Conservation (phyloP, 192 early-diverging fungal species). For the Anaeromyces robustus region DNA sequence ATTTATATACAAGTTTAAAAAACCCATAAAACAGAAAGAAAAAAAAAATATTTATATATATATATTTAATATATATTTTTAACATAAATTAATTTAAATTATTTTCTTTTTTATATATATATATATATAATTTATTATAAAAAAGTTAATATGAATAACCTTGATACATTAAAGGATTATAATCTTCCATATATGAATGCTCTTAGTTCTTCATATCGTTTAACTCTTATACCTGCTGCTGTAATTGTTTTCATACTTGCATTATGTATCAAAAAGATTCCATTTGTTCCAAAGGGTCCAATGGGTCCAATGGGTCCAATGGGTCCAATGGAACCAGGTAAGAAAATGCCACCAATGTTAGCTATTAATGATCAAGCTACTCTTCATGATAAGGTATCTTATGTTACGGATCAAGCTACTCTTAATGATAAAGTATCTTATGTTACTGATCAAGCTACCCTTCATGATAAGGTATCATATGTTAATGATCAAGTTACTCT, state of each 20-base stretch:
- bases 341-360: too few species aligned
- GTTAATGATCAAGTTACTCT: too few species aligned
- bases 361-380: background rate
- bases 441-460: background rate
- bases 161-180: background rate
- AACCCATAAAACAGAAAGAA: too few species aligned
- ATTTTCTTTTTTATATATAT: too few species aligned
- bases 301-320: background rate
- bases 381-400: background rate
- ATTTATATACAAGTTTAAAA: too few species aligned
- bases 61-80: too few species aligned
- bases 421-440: background rate
- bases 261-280: too few species aligned
- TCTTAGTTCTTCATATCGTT: background rate
- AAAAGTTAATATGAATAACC: background rate
- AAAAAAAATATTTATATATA: too few species aligned
- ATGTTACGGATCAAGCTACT: background rate
- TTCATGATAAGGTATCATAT: background rate
- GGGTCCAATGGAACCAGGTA: too few species aligned
- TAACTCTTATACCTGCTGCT: background rate
- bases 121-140: too few species aligned
- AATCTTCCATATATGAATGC: background rate
- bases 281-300: background rate
- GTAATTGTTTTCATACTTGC: too few species aligned
- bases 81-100: too few species aligned